Evolutionary conservation across 2,329 filamentous ascomycete species (phyloP).

Genomic region (Penicillium verrucosum): DNA sequence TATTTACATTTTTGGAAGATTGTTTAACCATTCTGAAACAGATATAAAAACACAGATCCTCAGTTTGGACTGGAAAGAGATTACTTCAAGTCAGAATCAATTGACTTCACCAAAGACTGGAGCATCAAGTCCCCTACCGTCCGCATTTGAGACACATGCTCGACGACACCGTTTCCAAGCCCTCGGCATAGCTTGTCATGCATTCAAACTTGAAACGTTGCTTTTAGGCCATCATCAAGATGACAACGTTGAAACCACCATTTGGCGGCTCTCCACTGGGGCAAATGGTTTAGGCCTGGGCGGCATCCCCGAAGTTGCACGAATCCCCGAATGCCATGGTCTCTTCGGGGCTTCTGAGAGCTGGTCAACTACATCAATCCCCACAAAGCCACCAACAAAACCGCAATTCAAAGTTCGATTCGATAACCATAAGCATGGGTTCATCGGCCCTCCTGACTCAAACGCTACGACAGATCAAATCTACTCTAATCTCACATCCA

Average conservation of each 20-base stretch:
- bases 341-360: slow-evolving; percentile 69
- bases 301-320: slow-evolving; percentile 62
- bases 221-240: slow-evolving; percentile 84
- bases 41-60: slow-evolving; percentile 38
- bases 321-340: slow-evolving; percentile 81
- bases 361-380: slow-evolving; percentile 49
- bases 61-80: slow-evolving; percentile 52
- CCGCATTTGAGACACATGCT: slow-evolving; percentile 74
- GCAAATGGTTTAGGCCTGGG: slow-evolving; percentile 68
- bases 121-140: slow-evolving; percentile 41
- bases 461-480: background rate
- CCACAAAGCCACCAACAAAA: slow-evolving; percentile 1
- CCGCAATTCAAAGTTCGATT: slow-evolving; percentile 6
- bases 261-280: slow-evolving; percentile 70
- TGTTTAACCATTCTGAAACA: slow-evolving; percentile 13
- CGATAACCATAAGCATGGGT: slow-evolving; percentile 1
- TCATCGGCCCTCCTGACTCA: background rate
- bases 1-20: background rate
- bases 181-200: slow-evolving; percentile 61
- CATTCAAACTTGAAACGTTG: slow-evolving; percentile 55
- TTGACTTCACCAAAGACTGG: background rate
- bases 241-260: slow-evolving; percentile 84
- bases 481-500: background rate
- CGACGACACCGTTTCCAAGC: slow-evolving; percentile 69
- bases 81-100: background rate